Base-by-base conservation (phyloP, 371 early-diverging fungal genomes). In the Smittium culicis region DNA sequence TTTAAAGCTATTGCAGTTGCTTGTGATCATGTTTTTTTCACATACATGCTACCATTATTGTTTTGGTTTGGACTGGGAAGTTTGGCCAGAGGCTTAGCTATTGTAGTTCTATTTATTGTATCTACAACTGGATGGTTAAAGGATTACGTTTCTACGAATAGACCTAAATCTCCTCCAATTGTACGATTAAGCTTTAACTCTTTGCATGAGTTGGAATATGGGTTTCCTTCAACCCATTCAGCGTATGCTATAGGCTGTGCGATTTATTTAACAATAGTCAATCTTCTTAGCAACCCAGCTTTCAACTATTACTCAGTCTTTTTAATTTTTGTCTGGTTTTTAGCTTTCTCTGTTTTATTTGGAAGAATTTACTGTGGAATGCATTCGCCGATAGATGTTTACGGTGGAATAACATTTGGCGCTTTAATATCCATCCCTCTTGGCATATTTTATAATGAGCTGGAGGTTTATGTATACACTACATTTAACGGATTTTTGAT, bases 211-310 rank as follows among this genome's bases (percentile, higher is more conserved):
- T 59, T 73, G 58, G 79, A 79, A 61, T 79, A 78, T 59, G 79
- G 79, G 27, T 79, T 79, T 35, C 79, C 79, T 27, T 79, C 79
- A 11, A 71, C 77, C 0, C 79, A 79, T 67, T 75, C 79, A 20
- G 71, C 79, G 28, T 79, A 79, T 35, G 73, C 70, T 2, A 71
- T 72, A 0, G 70, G 72, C 8, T 68, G 76, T 1, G 71, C 73
- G n/a, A 28, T 71, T 45, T 79, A 74, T 20, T 57, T 73, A 29
- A 68, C 75, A 2, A 45, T 45, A 14, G 20, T 45, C 45, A 45
- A 45, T 20, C 8, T 45, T 45, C 8, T 20, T 14, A 45, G 20
- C 20, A 45, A 45, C 45, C 14, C 8, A 20, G 20, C 14, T 20
- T 45, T 14, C 20, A 45, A 20, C 20, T 45, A 14, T 45, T 45